Conservation (phyloP, 2,329 filamentous ascomycete species). For the Fusarium liriodendri region DNA sequence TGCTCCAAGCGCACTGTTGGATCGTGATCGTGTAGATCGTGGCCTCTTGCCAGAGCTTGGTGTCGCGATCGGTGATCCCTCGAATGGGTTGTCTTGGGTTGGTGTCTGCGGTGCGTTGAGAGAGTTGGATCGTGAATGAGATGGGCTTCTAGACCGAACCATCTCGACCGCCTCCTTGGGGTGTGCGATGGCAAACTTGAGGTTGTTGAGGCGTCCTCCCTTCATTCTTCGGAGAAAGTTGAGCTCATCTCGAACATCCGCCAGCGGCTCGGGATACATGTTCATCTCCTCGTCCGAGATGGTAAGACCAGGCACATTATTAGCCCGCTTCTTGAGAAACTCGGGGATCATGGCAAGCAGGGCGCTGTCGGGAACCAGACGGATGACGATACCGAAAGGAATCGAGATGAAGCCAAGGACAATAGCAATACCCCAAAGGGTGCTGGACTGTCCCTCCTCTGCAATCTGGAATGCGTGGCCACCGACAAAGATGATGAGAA, state of each 20-base stretch:
- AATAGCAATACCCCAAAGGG: slow-evolving; percentile 89
- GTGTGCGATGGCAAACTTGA: slow-evolving; percentile 82
- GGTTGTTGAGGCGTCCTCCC: slow-evolving; percentile 83
- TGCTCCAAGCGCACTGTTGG: slow-evolving; percentile 78
- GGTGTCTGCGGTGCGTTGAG: slow-evolving; percentile 72
- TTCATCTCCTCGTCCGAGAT: slow-evolving; percentile 76
- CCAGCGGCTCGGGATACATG: slow-evolving; percentile 77
- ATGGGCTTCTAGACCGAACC: slow-evolving; percentile 70
- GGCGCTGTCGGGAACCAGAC: slow-evolving; percentile 81
- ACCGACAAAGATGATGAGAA: slow-evolving; percentile 90
- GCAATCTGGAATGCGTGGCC: slow-evolving; percentile 82
- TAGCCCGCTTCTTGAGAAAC: slow-evolving; percentile 61
- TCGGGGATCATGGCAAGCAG: slow-evolving; percentile 65
- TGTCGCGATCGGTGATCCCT: slow-evolving; percentile 60
- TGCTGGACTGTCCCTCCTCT: slow-evolving; percentile 68
- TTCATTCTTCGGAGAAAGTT: slow-evolving; percentile 83
- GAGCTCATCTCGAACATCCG: slow-evolving; percentile 83
- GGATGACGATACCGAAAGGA: slow-evolving; percentile 83
- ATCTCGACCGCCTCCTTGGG: slow-evolving; percentile 75
- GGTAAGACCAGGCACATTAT: slow-evolving; percentile 64
- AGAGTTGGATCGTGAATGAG: slow-evolving; percentile 73
- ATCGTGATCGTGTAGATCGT: slow-evolving; percentile 72
- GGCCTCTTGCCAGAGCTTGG: slow-evolving; percentile 74
- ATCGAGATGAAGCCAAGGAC: slow-evolving; percentile 87
- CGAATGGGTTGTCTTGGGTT: slow-evolving; percentile 64